A percentile compares a stretch with the other conserved stretches of the same genome.
phyloP scores from a whole-genome alignment of 805 yeast species.

The Candida berthetii region DNA sequence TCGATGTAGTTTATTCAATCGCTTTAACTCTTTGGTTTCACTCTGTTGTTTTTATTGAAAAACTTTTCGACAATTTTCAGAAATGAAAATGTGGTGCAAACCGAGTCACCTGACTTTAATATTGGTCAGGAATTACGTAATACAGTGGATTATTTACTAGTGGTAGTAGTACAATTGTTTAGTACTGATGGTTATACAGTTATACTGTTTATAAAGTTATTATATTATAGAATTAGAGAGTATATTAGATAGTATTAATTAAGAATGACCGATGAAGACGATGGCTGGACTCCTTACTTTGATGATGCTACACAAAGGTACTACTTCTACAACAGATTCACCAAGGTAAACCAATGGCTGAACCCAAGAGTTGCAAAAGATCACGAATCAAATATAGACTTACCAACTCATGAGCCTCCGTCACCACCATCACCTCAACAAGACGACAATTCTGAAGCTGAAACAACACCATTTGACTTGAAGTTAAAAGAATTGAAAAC shows the following conservation, averaged over 20 bases:
- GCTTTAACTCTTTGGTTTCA: too few relatives aligned
- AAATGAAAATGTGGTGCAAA: too few relatives aligned
- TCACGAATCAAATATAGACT: slow-evolving; percentile 4
- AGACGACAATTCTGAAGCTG: not conserved
- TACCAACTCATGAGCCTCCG: slow-evolving; percentile 8
- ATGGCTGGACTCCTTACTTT: slow-evolving; percentile 10
- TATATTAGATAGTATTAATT: too few relatives aligned
- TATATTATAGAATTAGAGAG: too few relatives aligned
- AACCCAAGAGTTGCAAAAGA: slow-evolving; percentile 7
- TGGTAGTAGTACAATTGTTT: too few relatives aligned
- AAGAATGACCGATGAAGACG: slow-evolving; percentile 2
- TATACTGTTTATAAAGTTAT: too few relatives aligned
- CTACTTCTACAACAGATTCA: slow-evolving; percentile 5
- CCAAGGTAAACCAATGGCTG: slow-evolving; percentile 7
- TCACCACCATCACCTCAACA: not conserved
- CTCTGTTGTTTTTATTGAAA: too few relatives aligned
- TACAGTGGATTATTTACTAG: too few relatives aligned
- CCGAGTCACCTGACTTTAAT: too few relatives aligned
- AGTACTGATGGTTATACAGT: too few relatives aligned
- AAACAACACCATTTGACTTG: not conserved
- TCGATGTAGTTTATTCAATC: too few relatives aligned
- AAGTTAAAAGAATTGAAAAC: slow-evolving; percentile 1
- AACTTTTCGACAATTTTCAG: too few relatives aligned
- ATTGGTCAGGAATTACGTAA: not conserved
- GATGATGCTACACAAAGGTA: slow-evolving; percentile 4